Percentiles rank a stretch among this genome's conserved stretches.
These are phyloP conservation scores for Neopestalotiopsis rosae DNA, from an alignment of 2,329 filamentous ascomycete genomes.

Conservation along the genomic window DNA sequence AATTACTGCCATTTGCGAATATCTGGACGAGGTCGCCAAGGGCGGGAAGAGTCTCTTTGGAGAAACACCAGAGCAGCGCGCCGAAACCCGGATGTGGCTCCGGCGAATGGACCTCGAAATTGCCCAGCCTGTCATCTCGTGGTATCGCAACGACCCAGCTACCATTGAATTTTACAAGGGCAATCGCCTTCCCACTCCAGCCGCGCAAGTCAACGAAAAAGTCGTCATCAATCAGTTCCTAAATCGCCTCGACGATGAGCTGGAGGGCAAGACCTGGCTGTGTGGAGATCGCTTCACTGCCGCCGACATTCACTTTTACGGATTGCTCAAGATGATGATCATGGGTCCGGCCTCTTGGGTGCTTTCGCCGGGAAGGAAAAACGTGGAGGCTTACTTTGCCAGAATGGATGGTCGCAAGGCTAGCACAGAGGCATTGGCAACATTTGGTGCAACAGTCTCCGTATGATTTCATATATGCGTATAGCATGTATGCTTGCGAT, in stretches of 20 bases:
- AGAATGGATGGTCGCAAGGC: slow-evolving; percentile 4
- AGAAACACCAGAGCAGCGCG: neutral
- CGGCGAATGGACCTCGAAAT: slow-evolving; percentile 6
- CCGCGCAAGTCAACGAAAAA: slow-evolving; percentile 2
- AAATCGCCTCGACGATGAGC: neutral
- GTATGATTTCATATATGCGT: neutral
- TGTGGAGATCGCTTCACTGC: slow-evolving; percentile 7
- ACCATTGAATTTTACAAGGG: slow-evolving; percentile 4
- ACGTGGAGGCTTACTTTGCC: neutral
- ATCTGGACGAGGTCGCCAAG: neutral
- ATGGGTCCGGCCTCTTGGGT: neutral
- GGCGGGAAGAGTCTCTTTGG: slow-evolving; percentile 1
- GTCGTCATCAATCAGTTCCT: slow-evolving; percentile 7
- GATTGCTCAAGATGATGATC: slow-evolving; percentile 1
- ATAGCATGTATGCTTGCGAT: neutral
- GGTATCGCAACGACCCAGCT: neutral
- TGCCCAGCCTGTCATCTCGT: neutral
- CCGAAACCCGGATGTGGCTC: neutral
- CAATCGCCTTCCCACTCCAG: neutral
- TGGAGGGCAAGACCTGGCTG: slow-evolving; percentile 7
- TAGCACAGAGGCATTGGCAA: neutral
- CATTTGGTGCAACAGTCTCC: neutral
- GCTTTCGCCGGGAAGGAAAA: neutral
- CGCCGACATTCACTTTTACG: slow-evolving; percentile 1
- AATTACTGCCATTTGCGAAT: slow-evolving; percentile 4